A percentile compares a stretch with the other conserved stretches of the same genome.
These are phyloP conservation scores for Solanum aculeatissimum DNA, from an alignment of 305 asterid genomes.

Conservation along the genomic window DNA sequence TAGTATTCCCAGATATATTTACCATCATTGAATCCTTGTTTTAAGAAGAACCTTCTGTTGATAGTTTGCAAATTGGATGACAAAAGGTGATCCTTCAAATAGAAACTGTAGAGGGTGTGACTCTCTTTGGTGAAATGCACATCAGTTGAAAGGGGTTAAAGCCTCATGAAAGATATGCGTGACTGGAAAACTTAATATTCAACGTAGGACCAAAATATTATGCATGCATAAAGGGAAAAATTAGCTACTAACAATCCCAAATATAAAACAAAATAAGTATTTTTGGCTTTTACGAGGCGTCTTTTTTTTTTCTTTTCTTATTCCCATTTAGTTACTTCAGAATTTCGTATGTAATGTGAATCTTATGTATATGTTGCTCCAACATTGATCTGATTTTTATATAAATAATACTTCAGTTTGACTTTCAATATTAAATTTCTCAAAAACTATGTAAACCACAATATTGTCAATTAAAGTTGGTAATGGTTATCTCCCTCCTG, in stretches of 20 bases:
- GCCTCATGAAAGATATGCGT: neutral
- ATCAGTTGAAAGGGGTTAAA: neutral
- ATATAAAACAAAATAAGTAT: neutral
- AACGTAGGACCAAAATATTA: neutral
- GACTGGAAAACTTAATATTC: neutral
- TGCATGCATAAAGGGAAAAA: neutral
- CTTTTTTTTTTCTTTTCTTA: neutral
- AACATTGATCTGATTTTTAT: neutral
- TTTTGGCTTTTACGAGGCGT: neutral
- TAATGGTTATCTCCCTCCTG: neutral
- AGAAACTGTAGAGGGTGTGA: neutral
- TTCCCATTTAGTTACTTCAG: neutral
- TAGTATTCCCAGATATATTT: neutral
- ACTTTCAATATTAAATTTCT: neutral
- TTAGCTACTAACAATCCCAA: neutral
- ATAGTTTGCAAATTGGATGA: neutral
- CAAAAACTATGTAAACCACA: neutral
- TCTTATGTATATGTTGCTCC: neutral
- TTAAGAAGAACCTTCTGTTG: neutral
- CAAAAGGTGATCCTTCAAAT: neutral
- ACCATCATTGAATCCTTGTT: neutral
- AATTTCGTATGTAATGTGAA: neutral
- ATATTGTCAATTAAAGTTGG: neutral
- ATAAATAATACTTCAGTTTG: neutral
- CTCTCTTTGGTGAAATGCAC: neutral